Percentiles rank a stretch among this genome's conserved stretches.
Evolutionary conservation across 768 basidiomycete genomes (phyloP).

Genomic region (Lentinula aciculospora): DNA sequence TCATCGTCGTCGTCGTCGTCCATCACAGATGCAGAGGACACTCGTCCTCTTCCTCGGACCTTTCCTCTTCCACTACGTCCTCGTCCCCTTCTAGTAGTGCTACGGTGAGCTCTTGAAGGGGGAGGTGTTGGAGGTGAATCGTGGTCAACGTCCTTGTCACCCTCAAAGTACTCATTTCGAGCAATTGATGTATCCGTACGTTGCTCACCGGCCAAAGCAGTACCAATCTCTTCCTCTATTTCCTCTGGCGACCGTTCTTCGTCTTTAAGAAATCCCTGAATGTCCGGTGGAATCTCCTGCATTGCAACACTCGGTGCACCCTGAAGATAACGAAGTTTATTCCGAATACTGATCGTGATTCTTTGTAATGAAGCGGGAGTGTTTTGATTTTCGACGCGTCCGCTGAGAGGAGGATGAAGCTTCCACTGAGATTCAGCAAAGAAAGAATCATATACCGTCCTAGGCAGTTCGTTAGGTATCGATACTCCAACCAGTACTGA

Average conservation of each 20-base stretch:
- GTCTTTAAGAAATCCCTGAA: constrained; percentile 70
- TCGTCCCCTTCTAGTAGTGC: not conserved
- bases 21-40: not conserved
- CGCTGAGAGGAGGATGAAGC: constrained; percentile 88
- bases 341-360: constrained; percentile 80
- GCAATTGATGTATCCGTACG: constrained; percentile 42
- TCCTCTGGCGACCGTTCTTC: constrained; percentile 67
- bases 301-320: constrained; percentile 96
- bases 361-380: constrained; percentile 76
- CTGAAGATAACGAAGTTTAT: constrained; percentile 86
- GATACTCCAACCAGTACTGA: constrained; percentile 81
- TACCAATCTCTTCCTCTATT: constrained; percentile 60
- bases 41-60: constrained; percentile 2
- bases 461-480: constrained; percentile 83
- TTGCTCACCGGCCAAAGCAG: constrained; percentile 49
- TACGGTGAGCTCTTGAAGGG: not conserved
- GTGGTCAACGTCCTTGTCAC: constrained; percentile 62
- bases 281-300: constrained; percentile 93
- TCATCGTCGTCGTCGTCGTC: constrained; percentile 7
- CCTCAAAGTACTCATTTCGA: constrained; percentile 71
- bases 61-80: not conserved
- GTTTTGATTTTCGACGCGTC: constrained; percentile 92
- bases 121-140: constrained; percentile 20
- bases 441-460: constrained; percentile 87
- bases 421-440: constrained; percentile 91